Evolutionary conservation across 441 rosid species (phyloP).

Genomic region (Breynia disticha): DNA sequence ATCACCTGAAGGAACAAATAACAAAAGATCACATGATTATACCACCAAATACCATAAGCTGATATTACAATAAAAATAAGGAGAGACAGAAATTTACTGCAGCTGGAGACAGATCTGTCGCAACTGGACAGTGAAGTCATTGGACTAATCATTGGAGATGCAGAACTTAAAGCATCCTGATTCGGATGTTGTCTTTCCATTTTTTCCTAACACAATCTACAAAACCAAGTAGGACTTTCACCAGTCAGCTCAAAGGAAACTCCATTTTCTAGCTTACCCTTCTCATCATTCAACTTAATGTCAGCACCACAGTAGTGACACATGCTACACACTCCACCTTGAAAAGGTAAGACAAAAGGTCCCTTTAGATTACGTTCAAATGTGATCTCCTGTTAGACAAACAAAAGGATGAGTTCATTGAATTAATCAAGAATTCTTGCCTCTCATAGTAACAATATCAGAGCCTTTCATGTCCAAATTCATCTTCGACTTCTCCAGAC

Average conservation of each 20-base stretch:
- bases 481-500: no score
- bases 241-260: slow-evolving; percentile 19
- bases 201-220: slow-evolving; percentile 44
- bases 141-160: slow-evolving; percentile 49
- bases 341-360: slow-evolving; percentile 9
- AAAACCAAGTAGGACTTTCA: slow-evolving; percentile 25
- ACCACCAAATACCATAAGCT: slow-evolving; percentile 1
- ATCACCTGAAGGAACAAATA: slow-evolving; percentile 43
- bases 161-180: slow-evolving; percentile 23
- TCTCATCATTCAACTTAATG: slow-evolving; percentile 19
- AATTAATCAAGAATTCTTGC: neutral
- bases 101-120: slow-evolving; percentile 64
- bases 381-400: slow-evolving; percentile 18
- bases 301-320: slow-evolving; percentile 44
- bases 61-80: neutral
- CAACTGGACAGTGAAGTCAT: slow-evolving; percentile 48
- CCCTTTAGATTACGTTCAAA: slow-evolving; percentile 6
- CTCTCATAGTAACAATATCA: no score
- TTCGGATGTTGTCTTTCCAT: slow-evolving; percentile 21
- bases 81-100: slow-evolving; percentile 29
- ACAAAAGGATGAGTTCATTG: slow-evolving; percentile 2
- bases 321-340: slow-evolving; percentile 33
- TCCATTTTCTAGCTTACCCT: slow-evolving; percentile 18
- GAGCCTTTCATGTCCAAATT: no score
- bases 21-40: slow-evolving; percentile 14